Evolutionary conservation across 2,329 filamentous ascomycete species (phyloP), one percentile per base, ranked within the genome.

Genomic region (Fusarium nurragi): DNA sequence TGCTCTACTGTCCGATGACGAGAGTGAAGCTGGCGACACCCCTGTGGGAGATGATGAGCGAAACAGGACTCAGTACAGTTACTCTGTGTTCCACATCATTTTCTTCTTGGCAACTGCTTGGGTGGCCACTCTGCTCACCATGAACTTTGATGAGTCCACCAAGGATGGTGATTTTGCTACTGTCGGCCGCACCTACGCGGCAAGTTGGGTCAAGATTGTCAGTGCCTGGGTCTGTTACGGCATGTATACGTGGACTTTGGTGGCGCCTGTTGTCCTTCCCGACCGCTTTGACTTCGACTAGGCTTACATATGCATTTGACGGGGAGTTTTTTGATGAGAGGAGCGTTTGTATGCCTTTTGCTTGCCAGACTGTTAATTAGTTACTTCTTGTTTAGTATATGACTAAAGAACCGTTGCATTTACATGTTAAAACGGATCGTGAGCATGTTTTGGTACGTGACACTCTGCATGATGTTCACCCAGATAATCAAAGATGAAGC

Each of bases 121-220:
- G 95, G 93, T 98, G 6, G 93, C 93, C 3, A 98, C 94, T 1
- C 83, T 99, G 32, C 84, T 99, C 30, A 84, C 83, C 12, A 91
- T 94, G 81, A 91, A 92, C 72, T 87, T 91, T 67, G 86, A 90
- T 10, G 84, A 88, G 64, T 80, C 82, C 38, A 87, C 88, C 58
- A 83, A 86, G 41, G 84, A 75, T 32, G 84, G 87, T 45, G 90
- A 94, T 73, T 98, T 99, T 77, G 92, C 93, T 3, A 92, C 94
- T 0, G 94, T 99, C 5, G 95, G 95, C 19, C 86, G 95, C 58
- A 98, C 94, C 6, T 97, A 98, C 78, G 97, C 93, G 86, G 95
- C 95, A 28, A 97, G 93, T 74, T 99, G 96, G 95, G 93, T 97
- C 70, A 99, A 99, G 87, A 98, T 99, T 77, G 89, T 97, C 51